Evolutionary conservation across 768 basidiomycete species (phyloP).

Genomic region (Tephrocybe sp.): DNA sequence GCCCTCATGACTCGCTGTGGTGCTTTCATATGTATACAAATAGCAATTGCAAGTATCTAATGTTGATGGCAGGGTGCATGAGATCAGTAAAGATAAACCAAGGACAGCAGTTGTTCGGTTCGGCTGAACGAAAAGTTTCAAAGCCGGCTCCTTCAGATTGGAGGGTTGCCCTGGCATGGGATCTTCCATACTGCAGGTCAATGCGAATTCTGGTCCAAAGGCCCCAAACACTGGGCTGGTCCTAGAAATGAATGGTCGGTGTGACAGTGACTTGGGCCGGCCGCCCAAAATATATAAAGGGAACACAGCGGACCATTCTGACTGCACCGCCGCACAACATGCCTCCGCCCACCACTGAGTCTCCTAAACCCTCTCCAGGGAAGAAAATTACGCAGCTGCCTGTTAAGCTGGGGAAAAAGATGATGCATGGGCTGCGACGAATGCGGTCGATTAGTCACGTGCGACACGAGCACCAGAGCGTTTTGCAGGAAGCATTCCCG

Average conservation of each 20-base stretch:
- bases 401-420: slow-evolving; percentile 22
- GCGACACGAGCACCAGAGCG: slow-evolving; percentile 23
- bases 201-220: neutral
- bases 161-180: neutral
- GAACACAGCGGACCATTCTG: neutral
- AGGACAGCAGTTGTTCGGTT: slow-evolving; percentile 1
- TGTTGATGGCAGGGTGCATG: slow-evolving; percentile 2
- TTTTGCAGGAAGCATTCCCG: slow-evolving; percentile 18
- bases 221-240: neutral
- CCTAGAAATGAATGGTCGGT: neutral
- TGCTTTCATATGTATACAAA: slow-evolving; percentile 21
- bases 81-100: neutral
- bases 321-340: slow-evolving; percentile 7
- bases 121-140: slow-evolving; percentile 1
- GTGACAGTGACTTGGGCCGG: slow-evolving; percentile 4
- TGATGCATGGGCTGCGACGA: slow-evolving; percentile 18
- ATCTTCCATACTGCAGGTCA: slow-evolving; percentile 4
- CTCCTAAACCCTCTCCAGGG: slow-evolving; percentile 15
- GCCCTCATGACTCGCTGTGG: slow-evolving; percentile 19
- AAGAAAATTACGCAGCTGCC: slow-evolving; percentile 20
- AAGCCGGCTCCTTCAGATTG: neutral
- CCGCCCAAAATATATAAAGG: slow-evolving; percentile 16
- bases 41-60: slow-evolving; percentile 13
- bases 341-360: slow-evolving; percentile 7
- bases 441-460: slow-evolving; percentile 14